Evolutionary conservation across 2,329 filamentous ascomycete genomes (phyloP), one percentile per base, ranked within the genome.

Genomic region (Dactylonectria estremocensis): DNA sequence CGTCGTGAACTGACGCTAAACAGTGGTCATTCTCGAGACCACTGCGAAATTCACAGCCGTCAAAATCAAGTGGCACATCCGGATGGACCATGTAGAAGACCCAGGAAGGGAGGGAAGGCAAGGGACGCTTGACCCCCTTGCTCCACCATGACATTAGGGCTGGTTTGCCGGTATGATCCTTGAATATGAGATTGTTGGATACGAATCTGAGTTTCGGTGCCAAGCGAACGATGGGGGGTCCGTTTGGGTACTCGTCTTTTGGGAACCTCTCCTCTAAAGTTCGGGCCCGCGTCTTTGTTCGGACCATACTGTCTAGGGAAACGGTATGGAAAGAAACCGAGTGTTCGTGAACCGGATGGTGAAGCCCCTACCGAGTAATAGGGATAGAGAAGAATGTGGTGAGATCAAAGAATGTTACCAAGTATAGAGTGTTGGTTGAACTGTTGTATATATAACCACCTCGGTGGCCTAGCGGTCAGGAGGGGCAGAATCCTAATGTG

Each of bases 1-100:
- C 16, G 10, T 7, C 18, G n/a, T 40, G 37, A 14, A 40, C 24
- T 16, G 2, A 10, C 24, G 1, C 43, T n/a, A 58, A 2, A 18
- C 16, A 18, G 3, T 48, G 7, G 28, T 3, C 55, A 16, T 58
- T 5, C 55, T 58, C 55, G 49, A 58, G 43, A 8, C 37, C 13
- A 49, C 6, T 28, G n/a, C 7, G 3, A 37, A 20, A 64, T 37
- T 0, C 28, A 28, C 54, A 37, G 16, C 61, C 46, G 54, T 64
- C 46, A 46, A 64, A 64, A n/a, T 58, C 46, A 24, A 16, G 28
- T 18, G 59, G 50, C 8, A 63, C 31, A 45, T 57, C 45, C 10
- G 43, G 33, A 57, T 58, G 10, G 18, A 58, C 61, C 46, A 64
- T 53, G 20, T 64, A 64, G 46, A 35, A 53, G 35, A 58, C 33